Evolutionary conservation across 805 yeast genomes (phyloP), one percentile per base, ranked within the genome.

Genomic region (Dipodascopsis uninucleata): DNA sequence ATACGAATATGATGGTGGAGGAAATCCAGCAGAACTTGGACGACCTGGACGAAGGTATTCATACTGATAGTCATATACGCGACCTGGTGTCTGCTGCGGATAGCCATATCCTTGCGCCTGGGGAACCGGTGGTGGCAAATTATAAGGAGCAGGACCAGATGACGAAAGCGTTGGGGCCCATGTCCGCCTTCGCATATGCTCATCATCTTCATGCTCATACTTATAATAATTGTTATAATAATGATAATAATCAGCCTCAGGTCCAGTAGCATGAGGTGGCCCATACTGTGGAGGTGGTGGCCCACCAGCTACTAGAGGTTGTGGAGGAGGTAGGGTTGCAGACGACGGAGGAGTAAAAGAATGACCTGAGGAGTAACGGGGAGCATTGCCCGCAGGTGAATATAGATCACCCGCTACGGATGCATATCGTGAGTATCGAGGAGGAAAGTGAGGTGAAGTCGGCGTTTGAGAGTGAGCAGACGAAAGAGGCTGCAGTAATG

Each of bases 281-380:
- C n/a, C n/a, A n/a, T n/a, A n/a, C n/a, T n/a, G n/a, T n/a, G n/a
- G n/a, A n/a, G n/a, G n/a, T n/a, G n/a, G n/a, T n/a, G n/a, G n/a
- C n/a, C n/a, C n/a, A n/a, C n/a, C n/a, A n/a, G n/a, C n/a, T n/a
- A n/a, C n/a, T n/a, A n/a, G n/a, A n/a, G n/a, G n/a, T n/a, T n/a
- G n/a, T 7, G 39, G 23, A 7, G 42, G 39, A 20, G 42, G 22
- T 17, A 34, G 16, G 10, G 43, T 39, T 20, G 43, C 43, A 31
- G 31, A 32, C 5, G 43, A 12, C 22, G 43, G 43, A 17, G 43
- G 43, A 17, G 43, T 39, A 39, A 39, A 39, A 14, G 14, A 24
- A 9, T 36, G 26, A 39, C 31, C 6, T 39, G 41, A 16, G 43
- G 45, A 12, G 39, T 6, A 33, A 38, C 22, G 44, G 44, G 3